phyloP scores from a whole-genome alignment of 1,284 basidiomycete species.

The Fistulinella cinereoalba region DNA sequence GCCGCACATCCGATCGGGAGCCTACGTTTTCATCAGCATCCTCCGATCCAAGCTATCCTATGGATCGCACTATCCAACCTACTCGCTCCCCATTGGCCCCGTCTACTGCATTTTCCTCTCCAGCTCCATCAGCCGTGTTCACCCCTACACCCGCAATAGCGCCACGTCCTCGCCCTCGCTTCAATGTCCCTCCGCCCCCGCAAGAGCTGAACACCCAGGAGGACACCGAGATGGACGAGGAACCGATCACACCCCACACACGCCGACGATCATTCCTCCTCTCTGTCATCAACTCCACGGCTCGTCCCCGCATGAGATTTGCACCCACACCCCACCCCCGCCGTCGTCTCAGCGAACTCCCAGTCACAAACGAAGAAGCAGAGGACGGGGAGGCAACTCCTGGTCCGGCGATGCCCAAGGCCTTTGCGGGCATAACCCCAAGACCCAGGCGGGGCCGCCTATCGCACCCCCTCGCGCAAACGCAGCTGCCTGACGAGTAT shows the following conservation, averaged over 20 bases:
- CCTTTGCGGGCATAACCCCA: slow-evolving; percentile 64
- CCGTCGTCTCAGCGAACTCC: slow-evolving; percentile 30
- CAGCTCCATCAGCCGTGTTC: slow-evolving; percentile 48
- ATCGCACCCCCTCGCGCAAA: slow-evolving; percentile 62
- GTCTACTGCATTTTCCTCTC: slow-evolving; percentile 40
- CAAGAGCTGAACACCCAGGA: slow-evolving; percentile 34
- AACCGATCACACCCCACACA: slow-evolving; percentile 58
- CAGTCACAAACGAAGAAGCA: slow-evolving; percentile 15
- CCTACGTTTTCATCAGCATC: slow-evolving; percentile 68
- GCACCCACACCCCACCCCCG: slow-evolving; percentile 65
- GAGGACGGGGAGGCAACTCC: slow-evolving; percentile 24
- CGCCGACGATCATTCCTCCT: slow-evolving; percentile 73
- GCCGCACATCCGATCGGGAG: slow-evolving; percentile 40
- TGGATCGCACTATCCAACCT: slow-evolving; percentile 25
- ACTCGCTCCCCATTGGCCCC: slow-evolving; percentile 22
- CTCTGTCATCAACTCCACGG: slow-evolving; percentile 72
- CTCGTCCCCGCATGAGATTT: slow-evolving; percentile 61
- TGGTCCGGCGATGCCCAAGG: slow-evolving; percentile 37
- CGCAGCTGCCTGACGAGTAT: slow-evolving; percentile 17
- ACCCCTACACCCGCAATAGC: slow-evolving; percentile 65
- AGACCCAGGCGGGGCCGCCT: slow-evolving; percentile 46
- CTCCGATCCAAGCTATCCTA: slow-evolving; percentile 29
- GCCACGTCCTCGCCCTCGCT: slow-evolving; percentile 57
- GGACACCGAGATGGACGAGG: slow-evolving; percentile 27
- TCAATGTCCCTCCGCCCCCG: slow-evolving; percentile 45